A percentile compares a stretch with the other conserved stretches of the same genome.
Evolutionary conservation across 345 rosid species (phyloP).

Genomic region (Eutrema japonicum): DNA sequence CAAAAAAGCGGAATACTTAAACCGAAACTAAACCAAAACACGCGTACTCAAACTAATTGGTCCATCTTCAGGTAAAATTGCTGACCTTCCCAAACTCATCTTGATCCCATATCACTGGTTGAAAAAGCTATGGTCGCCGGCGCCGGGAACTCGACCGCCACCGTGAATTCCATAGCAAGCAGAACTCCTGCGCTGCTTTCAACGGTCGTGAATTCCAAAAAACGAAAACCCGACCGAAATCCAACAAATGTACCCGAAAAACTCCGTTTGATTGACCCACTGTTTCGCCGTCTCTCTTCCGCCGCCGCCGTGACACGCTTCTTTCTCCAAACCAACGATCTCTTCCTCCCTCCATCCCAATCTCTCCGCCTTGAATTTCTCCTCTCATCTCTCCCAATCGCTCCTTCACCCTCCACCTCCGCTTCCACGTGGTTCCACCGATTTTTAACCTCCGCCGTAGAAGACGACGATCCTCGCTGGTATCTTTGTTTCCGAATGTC

Average conservation of each 20-base stretch:
- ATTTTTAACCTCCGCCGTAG: conserved; percentile 47
- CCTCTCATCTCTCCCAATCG: conserved; percentile 50
- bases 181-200: background rate
- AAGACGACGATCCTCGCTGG: conserved; percentile 62
- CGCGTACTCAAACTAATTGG: no score
- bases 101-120: conserved; percentile 2
- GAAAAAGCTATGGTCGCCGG: conserved; percentile 9
- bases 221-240: conserved; percentile 24
- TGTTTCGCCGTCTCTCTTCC: conserved; percentile 50
- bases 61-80: background rate
- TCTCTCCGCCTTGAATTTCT: conserved; percentile 39
- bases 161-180: conserved; percentile 5
- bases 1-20: background rate
- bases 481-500: conserved; percentile 62
- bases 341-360: conserved; percentile 45
- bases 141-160: conserved; percentile 3
- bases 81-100: background rate
- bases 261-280: conserved; percentile 28
- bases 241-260: conserved; percentile 17
- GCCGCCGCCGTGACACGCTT: conserved; percentile 51
- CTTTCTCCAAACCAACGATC: conserved; percentile 59
- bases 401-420: conserved; percentile 32
- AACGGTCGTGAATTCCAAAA: background rate
- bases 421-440: conserved; percentile 51
- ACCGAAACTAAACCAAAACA: background rate